Evolutionary conservation across 2,329 filamentous ascomycete species (phyloP).

Genomic region (Colletotrichum musae): DNA sequence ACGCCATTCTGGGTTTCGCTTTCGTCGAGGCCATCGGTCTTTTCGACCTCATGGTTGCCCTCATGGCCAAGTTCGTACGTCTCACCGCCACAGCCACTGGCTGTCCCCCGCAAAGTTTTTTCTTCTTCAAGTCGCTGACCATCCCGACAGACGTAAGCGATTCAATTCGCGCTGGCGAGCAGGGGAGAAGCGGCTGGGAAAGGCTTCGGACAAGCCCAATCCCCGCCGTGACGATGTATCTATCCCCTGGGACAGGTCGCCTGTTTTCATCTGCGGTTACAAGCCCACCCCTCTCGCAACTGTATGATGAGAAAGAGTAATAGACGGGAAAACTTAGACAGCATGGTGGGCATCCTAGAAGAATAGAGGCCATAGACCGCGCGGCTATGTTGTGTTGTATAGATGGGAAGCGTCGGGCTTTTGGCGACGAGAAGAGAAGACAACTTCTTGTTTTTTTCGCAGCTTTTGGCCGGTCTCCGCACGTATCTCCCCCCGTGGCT

Average conservation of each 20-base stretch:
- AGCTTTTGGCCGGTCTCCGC: constrained; percentile 12
- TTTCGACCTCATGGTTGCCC: constrained; percentile 92
- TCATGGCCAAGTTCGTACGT: constrained; percentile 92
- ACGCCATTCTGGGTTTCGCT: constrained; percentile 95
- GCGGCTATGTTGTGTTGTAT: constrained; percentile 39
- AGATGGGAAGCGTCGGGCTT: constrained; percentile 31
- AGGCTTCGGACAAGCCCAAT: constrained; percentile 32
- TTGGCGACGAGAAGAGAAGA: constrained; percentile 21
- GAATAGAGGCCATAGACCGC: constrained; percentile 41
- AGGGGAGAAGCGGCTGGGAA: constrained; percentile 24
- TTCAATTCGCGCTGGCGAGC: constrained; percentile 39
- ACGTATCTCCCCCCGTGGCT: constrained; percentile 36
- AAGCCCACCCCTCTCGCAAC: constrained; percentile 1
- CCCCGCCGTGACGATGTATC: not conserved
- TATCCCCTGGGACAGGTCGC: constrained; percentile 37
- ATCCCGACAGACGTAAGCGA: constrained; percentile 38
- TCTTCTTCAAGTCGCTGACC: constrained; percentile 10
- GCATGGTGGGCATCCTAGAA: constrained; percentile 39
- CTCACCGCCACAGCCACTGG: not conserved
- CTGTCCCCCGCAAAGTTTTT: not conserved
- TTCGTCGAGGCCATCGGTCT: constrained; percentile 95
- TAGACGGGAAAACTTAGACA: constrained; percentile 40
- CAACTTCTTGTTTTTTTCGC: constrained; percentile 4
- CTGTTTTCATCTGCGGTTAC: constrained; percentile 34
- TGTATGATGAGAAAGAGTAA: constrained; percentile 36